Percentiles rank a stretch among this genome's conserved stretches.
Conservation (phyloP, 257 asterid species). For the Linderniella brevidens region DNA sequence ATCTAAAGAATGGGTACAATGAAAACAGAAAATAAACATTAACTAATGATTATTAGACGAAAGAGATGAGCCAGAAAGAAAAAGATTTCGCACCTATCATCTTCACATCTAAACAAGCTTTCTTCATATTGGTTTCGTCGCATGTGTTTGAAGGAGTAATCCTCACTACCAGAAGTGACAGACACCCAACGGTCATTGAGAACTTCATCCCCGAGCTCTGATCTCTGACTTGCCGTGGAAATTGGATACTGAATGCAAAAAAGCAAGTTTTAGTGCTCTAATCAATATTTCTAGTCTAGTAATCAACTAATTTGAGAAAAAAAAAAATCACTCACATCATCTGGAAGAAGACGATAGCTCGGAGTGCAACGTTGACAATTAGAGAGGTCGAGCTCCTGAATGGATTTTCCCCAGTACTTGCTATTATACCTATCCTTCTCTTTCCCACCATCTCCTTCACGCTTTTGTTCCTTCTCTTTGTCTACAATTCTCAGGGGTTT, state of each 20-base stretch:
- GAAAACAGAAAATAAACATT: too few relatives aligned
- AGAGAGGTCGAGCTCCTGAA: slow-evolving; percentile 94
- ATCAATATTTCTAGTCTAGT: not conserved
- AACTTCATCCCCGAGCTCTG: slow-evolving; percentile 85
- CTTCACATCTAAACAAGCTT: slow-evolving; percentile 96
- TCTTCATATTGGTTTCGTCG: slow-evolving; percentile 94
- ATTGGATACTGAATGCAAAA: slow-evolving; percentile 63
- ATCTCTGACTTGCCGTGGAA: slow-evolving; percentile 72
- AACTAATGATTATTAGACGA: not conserved
- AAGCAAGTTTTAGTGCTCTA: not conserved
- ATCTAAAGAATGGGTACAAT: slow-evolving; percentile 27
- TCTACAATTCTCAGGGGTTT: slow-evolving; percentile 49
- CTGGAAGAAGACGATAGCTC: slow-evolving; percentile 95
- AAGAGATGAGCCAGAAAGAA: too few relatives aligned
- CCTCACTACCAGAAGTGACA: slow-evolving; percentile 99
- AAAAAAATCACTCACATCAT: slow-evolving; percentile 45
- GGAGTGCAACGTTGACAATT: slow-evolving; percentile 73
- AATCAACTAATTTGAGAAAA: slow-evolving; percentile 6
- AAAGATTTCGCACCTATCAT: slow-evolving; percentile 53
- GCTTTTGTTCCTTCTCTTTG: slow-evolving; percentile 71
- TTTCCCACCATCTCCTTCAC: slow-evolving; percentile 66
- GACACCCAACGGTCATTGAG: slow-evolving; percentile 92
- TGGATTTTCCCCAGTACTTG: slow-evolving; percentile 88
- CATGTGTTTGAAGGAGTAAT: slow-evolving; percentile 96
- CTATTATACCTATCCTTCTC: slow-evolving; percentile 62